Base-by-base conservation (phyloP, 2,329 filamentous ascomycete genomes). In the Septoria petroselini region DNA sequence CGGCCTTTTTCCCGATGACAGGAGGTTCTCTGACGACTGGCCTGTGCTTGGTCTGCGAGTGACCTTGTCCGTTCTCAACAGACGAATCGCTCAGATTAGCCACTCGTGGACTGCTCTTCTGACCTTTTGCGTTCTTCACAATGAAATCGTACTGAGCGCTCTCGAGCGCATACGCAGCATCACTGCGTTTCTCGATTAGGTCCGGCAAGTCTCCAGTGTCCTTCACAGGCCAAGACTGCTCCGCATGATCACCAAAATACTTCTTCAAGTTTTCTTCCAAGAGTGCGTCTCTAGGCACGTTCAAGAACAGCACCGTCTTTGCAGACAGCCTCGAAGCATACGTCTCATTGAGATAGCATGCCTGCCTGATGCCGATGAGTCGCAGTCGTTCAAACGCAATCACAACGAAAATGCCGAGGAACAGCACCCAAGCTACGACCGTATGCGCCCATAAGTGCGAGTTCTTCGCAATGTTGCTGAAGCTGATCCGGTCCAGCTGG, bases 1-100 rank as follows among this genome's bases (percentile, higher is more conserved):
- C 90, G n/a, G 93, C 86, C 68, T 93, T 91, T 60, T 86, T 80
- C 54, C 88, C 85, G 55, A 90, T 76, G 25, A 95, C 68, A 4
- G 78, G 76, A 61, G 84, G 86, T 43, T 82, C 73, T 27, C 82
- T 80, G 62, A 93, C 86, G 2, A 84, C 82, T 1, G 90, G 90
- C 18, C 64, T 50, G 9, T 57, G 45, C 6, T 51, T 37, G 86
- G 54, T 55, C 2, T 60, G 57, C 11, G 63, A 54, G 1, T 52
- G 38, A 8, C 54, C 52, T 29, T 61, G 60, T 3, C 53, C 59
- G 30, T 62, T 56, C 15, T 52, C 50, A 1, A 51, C 43, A 17
- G 38, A 48, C 23, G 17, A 6, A 12, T 47, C 43, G 14, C 25
- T 31, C 18, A 30, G 33, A 11, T 15, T 9, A 11, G 43, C 25